phyloP scores from a whole-genome alignment of 768 basidiomycete species.

The Russula emetica region DNA sequence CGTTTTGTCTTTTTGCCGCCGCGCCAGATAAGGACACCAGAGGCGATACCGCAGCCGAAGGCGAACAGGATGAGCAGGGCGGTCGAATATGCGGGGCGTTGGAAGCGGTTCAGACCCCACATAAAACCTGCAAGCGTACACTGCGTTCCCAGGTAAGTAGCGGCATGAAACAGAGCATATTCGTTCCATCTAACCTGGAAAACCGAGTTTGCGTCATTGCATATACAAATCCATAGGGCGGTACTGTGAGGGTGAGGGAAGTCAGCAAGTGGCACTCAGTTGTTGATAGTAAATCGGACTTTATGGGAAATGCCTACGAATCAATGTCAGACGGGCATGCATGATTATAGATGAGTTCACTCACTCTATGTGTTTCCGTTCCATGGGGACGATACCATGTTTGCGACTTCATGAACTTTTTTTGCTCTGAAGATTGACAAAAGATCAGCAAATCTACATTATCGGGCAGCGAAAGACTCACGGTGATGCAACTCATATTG shows the following conservation, averaged over 20 bases:
- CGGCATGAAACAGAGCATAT: not conserved
- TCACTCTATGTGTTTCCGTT: constrained; percentile 70
- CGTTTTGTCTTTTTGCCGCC: constrained; percentile 69
- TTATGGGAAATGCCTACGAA: constrained; percentile 63
- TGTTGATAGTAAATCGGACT: constrained; percentile 37
- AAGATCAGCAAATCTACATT: constrained; percentile 11
- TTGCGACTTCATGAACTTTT: constrained; percentile 62
- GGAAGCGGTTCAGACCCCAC: constrained; percentile 74
- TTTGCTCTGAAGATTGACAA: constrained; percentile 48
- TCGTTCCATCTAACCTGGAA: constrained; percentile 54
- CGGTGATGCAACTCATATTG: constrained; percentile 62
- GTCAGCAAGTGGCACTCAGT: not conserved
- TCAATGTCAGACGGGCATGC: constrained; percentile 35
- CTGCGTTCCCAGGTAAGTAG: constrained; percentile 33
- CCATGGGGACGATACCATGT: constrained; percentile 88
- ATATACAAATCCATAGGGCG: constrained; percentile 67
- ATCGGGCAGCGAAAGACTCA: constrained; percentile 36
- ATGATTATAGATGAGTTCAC: constrained; percentile 28
- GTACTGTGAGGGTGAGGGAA: constrained; percentile 38
- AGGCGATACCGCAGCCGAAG: constrained; percentile 73
- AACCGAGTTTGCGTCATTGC: constrained; percentile 73
- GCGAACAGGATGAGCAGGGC: constrained; percentile 64
- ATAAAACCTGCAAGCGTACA: constrained; percentile 67
- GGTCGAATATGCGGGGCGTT: constrained; percentile 66
- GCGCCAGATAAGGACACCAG: constrained; percentile 70